phyloP scores from a whole-genome alignment of 331 rosid genomes.

The Rhamnella rubrinervis region DNA sequence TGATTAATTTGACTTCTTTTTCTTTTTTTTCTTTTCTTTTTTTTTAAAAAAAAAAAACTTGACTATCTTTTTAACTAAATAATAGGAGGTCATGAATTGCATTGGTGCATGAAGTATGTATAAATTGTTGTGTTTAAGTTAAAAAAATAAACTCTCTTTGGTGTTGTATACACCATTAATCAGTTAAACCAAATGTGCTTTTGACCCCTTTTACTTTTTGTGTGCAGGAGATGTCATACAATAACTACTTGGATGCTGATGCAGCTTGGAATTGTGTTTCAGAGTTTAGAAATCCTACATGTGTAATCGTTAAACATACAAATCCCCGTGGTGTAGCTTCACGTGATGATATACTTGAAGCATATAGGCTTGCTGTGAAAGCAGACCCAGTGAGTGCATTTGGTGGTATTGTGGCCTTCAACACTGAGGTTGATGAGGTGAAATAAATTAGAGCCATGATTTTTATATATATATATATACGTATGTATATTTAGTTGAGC shows the following conservation, averaged over 20 bases:
- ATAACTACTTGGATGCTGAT: conserved; percentile 92
- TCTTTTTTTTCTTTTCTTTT: no score
- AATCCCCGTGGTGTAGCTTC: conserved; percentile 98
- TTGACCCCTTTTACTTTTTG: conserved; percentile 11
- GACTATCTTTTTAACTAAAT: no score
- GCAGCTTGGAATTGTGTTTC: conserved; percentile 97
- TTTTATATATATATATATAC: background rate
- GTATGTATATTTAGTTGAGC: background rate
- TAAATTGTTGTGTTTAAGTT: no score
- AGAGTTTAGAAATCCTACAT: conserved; percentile 72
- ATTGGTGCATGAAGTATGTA: no score
- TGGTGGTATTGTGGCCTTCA: conserved; percentile 96
- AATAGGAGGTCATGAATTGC: no score
- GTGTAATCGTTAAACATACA: conserved; percentile 91
- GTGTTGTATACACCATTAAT: background rate
- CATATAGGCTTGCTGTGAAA: conserved; percentile 86
- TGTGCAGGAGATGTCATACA: conserved; percentile 90
- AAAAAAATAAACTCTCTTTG: no score
- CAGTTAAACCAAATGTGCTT: background rate
- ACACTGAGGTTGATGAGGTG: conserved; percentile 87
- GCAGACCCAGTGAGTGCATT: conserved; percentile 97
- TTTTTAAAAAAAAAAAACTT: no score
- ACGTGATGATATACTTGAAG: conserved; percentile 85
- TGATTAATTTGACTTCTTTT: no score
- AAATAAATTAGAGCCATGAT: conserved; percentile 3